Base-by-base conservation (phyloP, 805 yeast genomes). In the Jamesozyma rosinii region DNA sequence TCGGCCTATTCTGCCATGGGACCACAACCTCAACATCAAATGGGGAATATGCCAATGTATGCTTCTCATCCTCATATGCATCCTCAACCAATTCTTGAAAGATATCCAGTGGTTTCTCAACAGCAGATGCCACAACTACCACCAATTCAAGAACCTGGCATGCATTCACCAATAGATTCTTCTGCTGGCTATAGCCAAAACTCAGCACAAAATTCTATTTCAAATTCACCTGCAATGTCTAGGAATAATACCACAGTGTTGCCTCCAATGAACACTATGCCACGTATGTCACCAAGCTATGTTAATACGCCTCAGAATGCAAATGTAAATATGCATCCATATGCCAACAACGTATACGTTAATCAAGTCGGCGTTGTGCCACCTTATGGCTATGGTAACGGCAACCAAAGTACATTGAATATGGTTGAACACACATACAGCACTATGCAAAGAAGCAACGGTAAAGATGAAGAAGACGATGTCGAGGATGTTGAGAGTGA, bases 361-460 rank as follows among this genome's bases (percentile, higher is more conserved):
- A 31, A 31, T 17, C 10, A 11, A 8, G 11, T 24, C 10, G 10
- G 11, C 6, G 10, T 11, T 8, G 11, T 24, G 29, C 11, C 6
- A 8, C 6, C 29, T 24, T 24, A 24, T 24, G 11, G 11, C 29
- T 24, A 24, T 11, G 11, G 11, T 24, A 6, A 24, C 29, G 29
- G 29, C 11, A 24, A 24, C 11, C 6, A 24, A 8, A 24, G 29
- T 24, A 40, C 41, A 11, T 36, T 39, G 14, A 38, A 44, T 29
- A 38, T 33, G 38, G 34, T 38, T 11, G 43, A 38, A 13, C 30
- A 40, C 15, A 35, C 31, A 33, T 55, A 49, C 42, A 53, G 59
- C 33, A 45, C 55, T 2, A 18, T 40, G 13, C 61, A 57, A 43
- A 55, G 47, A 42, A 54, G 49, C 39, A 46, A 43, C 33, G 49